A percentile compares a stretch with the other conserved stretches of the same genome.
phyloP scores from a whole-genome alignment of 805 yeast species.

The Candida odintsovae region DNA sequence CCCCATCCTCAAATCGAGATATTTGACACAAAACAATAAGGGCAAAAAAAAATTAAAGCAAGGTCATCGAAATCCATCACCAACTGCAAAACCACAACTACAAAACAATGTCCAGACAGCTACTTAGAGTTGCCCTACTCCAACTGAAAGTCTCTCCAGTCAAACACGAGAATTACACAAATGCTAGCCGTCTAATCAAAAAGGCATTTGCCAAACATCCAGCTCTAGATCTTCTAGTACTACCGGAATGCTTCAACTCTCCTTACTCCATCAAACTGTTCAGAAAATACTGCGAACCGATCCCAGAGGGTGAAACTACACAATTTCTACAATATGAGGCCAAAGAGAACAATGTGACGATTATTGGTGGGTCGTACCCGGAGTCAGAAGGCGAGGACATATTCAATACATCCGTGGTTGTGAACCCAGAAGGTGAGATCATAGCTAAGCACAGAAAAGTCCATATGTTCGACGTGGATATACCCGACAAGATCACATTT shows the following conservation, averaged over 20 bases:
- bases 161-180: conserved; percentile 68
- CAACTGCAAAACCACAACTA: background rate
- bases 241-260: conserved; percentile 96
- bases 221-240: conserved; percentile 60
- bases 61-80: too few relatives aligned
- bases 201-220: conserved; percentile 55
- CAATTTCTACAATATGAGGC: conserved; percentile 63
- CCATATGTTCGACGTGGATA: conserved; percentile 88
- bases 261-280: conserved; percentile 89
- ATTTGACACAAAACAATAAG: too few relatives aligned
- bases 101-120: conserved; percentile 29
- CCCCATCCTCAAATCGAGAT: too few relatives aligned
- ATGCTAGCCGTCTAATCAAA: conserved; percentile 57
- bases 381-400: conserved; percentile 57
- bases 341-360: conserved; percentile 49
- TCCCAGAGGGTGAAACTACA: conserved; percentile 72
- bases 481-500: conserved; percentile 89
- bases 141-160: conserved; percentile 70
- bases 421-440: conserved; percentile 68
- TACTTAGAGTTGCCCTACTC: conserved; percentile 73
- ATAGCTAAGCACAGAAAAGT: conserved; percentile 88
- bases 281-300: conserved; percentile 80
- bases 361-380: conserved; percentile 94
- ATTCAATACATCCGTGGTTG: conserved; percentile 74
- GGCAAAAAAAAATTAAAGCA: too few relatives aligned